A percentile compares a stretch with the other conserved stretches of the same genome.
These are phyloP conservation scores for Termitomyces bulborhizus DNA, from an alignment of 768 basidiomycete genomes.

Conservation along the genomic window DNA sequence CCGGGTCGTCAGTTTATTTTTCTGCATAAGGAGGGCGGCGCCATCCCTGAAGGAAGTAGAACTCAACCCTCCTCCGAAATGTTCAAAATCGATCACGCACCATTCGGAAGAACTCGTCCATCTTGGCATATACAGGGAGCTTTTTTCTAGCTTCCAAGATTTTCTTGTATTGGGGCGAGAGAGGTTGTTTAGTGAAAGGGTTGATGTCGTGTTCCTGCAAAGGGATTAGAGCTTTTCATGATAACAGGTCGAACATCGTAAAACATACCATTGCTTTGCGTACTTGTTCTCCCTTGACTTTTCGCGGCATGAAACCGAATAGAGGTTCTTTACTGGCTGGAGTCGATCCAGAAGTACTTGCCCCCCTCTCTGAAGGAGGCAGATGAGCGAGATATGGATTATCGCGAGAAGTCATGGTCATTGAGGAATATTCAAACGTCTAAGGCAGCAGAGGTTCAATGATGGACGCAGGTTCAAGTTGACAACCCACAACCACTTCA, in stretches of 20 bases:
- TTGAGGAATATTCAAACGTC: neutral
- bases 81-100: slow-evolving; percentile 41
- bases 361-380: slow-evolving; percentile 26
- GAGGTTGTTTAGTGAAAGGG: slow-evolving; percentile 81
- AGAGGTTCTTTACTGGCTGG: slow-evolving; percentile 47
- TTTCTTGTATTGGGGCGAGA: slow-evolving; percentile 75
- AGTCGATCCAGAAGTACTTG: slow-evolving; percentile 14
- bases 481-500: too few species aligned
- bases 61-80: slow-evolving; percentile 36
- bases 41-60: slow-evolving; percentile 36
- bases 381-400: slow-evolving; percentile 54
- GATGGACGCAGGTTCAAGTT: neutral
- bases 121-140: slow-evolving; percentile 86
- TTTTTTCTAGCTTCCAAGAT: slow-evolving; percentile 82
- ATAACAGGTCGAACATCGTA: neutral
- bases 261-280: slow-evolving; percentile 61
- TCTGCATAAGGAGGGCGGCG: slow-evolving; percentile 22
- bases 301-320: slow-evolving; percentile 68
- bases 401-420: slow-evolving; percentile 18
- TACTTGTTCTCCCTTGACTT: slow-evolving; percentile 60
- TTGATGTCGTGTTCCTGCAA: slow-evolving; percentile 72
- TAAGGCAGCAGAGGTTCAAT: neutral
- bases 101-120: slow-evolving; percentile 89
- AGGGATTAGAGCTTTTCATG: neutral
- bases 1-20: slow-evolving; percentile 20